A percentile compares a stretch with the other conserved stretches of the same genome.
phyloP scores from a whole-genome alignment of 768 basidiomycete species.

The Tylopilus sp. region DNA sequence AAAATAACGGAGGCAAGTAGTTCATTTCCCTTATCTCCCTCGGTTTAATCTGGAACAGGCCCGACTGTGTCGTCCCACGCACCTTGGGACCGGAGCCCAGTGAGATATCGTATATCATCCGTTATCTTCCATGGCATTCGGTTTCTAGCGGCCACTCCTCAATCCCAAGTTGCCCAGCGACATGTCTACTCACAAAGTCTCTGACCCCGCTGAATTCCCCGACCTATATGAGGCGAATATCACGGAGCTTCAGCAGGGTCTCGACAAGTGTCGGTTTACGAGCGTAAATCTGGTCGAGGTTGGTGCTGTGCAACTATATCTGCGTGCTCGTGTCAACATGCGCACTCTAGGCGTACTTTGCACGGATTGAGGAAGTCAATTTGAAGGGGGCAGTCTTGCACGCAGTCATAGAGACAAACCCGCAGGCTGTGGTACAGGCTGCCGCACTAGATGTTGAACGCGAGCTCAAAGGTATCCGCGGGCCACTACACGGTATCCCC shows the following conservation, averaged over 20 bases:
- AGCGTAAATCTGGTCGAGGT: slow-evolving; percentile 66
- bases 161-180: slow-evolving; percentile 6
- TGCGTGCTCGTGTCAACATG: not conserved
- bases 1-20: not conserved
- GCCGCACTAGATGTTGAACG: slow-evolving; percentile 49
- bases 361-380: slow-evolving; percentile 66
- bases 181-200: slow-evolving; percentile 4
- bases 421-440: slow-evolving; percentile 50
- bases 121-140: not conserved
- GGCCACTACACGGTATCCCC: slow-evolving; percentile 55
- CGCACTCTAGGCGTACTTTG: slow-evolving; percentile 53
- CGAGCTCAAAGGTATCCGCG: slow-evolving; percentile 39
- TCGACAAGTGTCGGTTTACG: slow-evolving; percentile 48
- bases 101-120: not conserved
- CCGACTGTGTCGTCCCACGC: not conserved
- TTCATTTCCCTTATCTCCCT: too few relatives aligned
- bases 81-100: not conserved
- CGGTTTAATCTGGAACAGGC: not conserved
- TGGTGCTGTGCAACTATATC: not conserved
- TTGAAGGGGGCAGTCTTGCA: slow-evolving; percentile 52
- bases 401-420: slow-evolving; percentile 61
- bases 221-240: slow-evolving; percentile 64
- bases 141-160: not conserved
- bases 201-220: slow-evolving; percentile 33
- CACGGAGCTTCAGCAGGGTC: slow-evolving; percentile 50